Evolutionary conservation across 2,329 filamentous ascomycete species (phyloP), one percentile per base, ranked within the genome.

Genomic region (Talaromyces marneffei): DNA sequence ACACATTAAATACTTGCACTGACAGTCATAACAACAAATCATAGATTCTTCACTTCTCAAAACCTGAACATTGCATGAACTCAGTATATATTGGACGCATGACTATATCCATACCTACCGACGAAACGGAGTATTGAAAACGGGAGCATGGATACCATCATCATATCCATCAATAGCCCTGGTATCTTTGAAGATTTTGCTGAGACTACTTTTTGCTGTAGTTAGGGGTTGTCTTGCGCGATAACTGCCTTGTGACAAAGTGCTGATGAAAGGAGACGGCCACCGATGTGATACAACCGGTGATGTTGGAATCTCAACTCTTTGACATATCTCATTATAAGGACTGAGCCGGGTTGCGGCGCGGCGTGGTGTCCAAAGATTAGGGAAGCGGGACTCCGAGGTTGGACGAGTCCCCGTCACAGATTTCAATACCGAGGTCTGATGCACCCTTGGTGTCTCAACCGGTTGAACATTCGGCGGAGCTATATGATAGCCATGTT

Each of bases 41-140:
- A 48, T 10, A n/a, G 2, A 40, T 40, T 6, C 12, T 16, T 40
- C 37, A 40, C 16, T 16, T 40, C 12, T 52, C 29, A 53, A 31
- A 37, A 39, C 52, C 31, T 20, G 8, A 29, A 5, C 44, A 48
- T 10, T 14, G 8, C 10, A 16, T 35, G 20, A 12, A 53, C 7
- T 2, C 9, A 53, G 2, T 9, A 20, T 35, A 20, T 35, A 14
- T 23, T 31, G 6, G 9, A 7, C 12, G 14, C n/a, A 27, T 33
- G n/a, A 10, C 25, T 50, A 18, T 50, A 18, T 4, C 12, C 2
- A 10, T 39, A 12, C 6, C 23, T 52, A 29, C 3, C 60, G 46
- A 54, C 44, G 60, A 55, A 58, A 62, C 18, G 60, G 55, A 10
- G 39, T 62, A 27, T 55, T 59, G 23, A 62, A 59, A 16, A 46